Base-by-base conservation (phyloP, 345 rosid species). In the Cardiospermum halicacabum region DNA sequence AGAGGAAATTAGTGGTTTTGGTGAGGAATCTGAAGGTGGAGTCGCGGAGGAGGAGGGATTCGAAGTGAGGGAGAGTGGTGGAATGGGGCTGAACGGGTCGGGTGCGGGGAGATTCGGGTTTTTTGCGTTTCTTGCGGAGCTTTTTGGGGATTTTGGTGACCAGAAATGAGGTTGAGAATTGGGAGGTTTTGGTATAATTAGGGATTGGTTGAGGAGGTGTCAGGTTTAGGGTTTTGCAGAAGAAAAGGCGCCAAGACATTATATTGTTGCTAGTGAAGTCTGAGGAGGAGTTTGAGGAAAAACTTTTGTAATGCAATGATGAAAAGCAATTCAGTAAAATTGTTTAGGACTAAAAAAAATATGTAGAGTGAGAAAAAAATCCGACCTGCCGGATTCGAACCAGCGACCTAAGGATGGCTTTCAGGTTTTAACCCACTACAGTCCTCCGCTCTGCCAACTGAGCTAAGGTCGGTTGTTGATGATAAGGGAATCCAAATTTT, bases 381-480 rank as follows among this genome's bases (percentile, higher is more conserved):
- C 89, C 90, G 84, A 82, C 85, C 88, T 84, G 84, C 80, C 83
- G 96, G 84, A 86, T 81, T 84, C 91, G 91, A 87, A 85, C 89
- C 86, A 72, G 86, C 84, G 88, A 85, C 86, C 85, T 83, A 81
- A 81, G 87, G 86, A 86, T 88, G 1, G 11, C 69, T 12, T 22
- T 26, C 28, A 7, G 53, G 28, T 0, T 27, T 11, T 0, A 6
- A 10, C 42, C 53, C 0, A 78, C 89, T 88, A 86, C 93, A 84
- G 89, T 84, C 93, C 91, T 83, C 96, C 92, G 92, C 97, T 81
- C 95, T 88, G 47, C 90, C n/a, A n/a, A n/a, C n/a, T n/a, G n/a
- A n/a, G n/a, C n/a, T n/a, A n/a, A n/a, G n/a, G n/a, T n/a, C n/a
- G 90, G 85, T 81, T n/a, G n/a, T n/a, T n/a, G n/a, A n/a, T n/a